A percentile compares a stretch with the other conserved stretches of the same genome.
These are phyloP conservation scores for Raphanus sativus DNA, from an alignment of 345 rosid species.

Conservation along the genomic window DNA sequence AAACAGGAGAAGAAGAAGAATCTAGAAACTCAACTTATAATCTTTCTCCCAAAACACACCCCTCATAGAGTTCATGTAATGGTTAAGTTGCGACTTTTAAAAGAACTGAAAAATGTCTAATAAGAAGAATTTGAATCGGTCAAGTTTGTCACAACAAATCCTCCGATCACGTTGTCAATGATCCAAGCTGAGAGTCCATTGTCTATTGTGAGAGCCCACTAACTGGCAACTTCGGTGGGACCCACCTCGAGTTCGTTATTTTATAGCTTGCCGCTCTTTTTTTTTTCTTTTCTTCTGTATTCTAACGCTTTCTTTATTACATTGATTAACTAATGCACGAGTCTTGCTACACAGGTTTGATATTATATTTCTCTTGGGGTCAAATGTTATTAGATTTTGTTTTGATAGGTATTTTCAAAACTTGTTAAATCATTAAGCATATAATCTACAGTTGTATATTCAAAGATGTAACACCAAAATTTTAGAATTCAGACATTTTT, in stretches of 20 bases:
- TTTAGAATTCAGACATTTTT: neutral
- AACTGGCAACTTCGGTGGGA: conserved; percentile 16
- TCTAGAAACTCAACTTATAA: too few species aligned
- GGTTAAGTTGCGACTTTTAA: neutral
- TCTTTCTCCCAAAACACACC: neutral
- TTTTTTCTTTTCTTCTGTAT: neutral
- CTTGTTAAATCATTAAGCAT: neutral
- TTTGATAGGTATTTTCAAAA: neutral
- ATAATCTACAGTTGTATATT: neutral
- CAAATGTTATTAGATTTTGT: neutral
- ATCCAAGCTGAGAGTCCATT: neutral
- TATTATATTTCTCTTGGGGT: neutral
- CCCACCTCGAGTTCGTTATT: neutral
- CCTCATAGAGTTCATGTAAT: neutral
- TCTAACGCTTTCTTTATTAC: too few species aligned
- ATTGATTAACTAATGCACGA: neutral
- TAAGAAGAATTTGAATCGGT: conserved; percentile 30
- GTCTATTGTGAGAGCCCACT: conserved; percentile 21
- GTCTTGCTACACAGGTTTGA: neutral
- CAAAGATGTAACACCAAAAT: neutral
- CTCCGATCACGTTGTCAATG: conserved; percentile 18
- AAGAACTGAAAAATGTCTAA: neutral
- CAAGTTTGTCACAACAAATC: conserved; percentile 16
- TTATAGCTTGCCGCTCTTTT: conserved; percentile 23
- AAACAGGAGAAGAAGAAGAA: neutral